Percentiles rank a stretch among this genome's conserved stretches.
phyloP scores from a whole-genome alignment of 2,329 filamentous ascomycete genomes.

The Purpureocillium takamizusanense region DNA sequence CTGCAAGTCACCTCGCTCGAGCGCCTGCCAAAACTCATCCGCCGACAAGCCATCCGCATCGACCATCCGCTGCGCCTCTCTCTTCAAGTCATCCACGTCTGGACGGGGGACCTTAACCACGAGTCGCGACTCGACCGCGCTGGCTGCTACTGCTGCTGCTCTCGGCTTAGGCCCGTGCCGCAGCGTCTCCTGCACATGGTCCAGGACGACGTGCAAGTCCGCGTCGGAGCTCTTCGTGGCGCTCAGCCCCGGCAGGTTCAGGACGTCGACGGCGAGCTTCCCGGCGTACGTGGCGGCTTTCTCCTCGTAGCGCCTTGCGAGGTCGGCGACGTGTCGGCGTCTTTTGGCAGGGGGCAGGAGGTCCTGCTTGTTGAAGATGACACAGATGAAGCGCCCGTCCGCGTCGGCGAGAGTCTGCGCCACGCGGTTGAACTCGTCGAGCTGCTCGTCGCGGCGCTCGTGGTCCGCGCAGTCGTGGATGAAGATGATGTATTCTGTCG shows the following conservation, averaged over 20 bases:
- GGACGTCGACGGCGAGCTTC: constrained; percentile 8
- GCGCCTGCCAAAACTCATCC: constrained; percentile 15
- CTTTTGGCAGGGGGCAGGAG: constrained; percentile 9
- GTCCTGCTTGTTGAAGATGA: constrained; percentile 24
- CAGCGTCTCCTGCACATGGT: not conserved
- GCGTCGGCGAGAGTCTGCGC: constrained; percentile 11
- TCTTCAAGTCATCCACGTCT: not conserved
- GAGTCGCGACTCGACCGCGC: no score
- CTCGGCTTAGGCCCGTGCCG: not conserved
- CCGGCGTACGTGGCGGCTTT: constrained; percentile 7
- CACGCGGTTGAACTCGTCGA: constrained; percentile 15
- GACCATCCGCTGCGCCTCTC: not conserved
- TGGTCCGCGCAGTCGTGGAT: constrained; percentile 17
- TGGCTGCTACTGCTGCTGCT: no score
- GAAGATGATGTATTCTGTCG: constrained; percentile 17
- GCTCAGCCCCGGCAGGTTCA: constrained; percentile 15
- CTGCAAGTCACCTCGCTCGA: constrained; percentile 15
- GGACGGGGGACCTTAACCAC: not conserved
- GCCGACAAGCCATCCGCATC: constrained; percentile 6
- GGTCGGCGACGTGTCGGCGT: constrained; percentile 7
- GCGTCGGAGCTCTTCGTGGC: constrained; percentile 11
- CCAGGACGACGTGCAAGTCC: constrained; percentile 4
- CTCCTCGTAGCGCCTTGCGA: constrained; percentile 5
- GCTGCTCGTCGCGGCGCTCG: constrained; percentile 13
- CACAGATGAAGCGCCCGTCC: constrained; percentile 15